A percentile compares a stretch with the other conserved stretches of the same genome.
phyloP scores from a whole-genome alignment of 306 rosid species.

The Vigna angularis region DNA sequence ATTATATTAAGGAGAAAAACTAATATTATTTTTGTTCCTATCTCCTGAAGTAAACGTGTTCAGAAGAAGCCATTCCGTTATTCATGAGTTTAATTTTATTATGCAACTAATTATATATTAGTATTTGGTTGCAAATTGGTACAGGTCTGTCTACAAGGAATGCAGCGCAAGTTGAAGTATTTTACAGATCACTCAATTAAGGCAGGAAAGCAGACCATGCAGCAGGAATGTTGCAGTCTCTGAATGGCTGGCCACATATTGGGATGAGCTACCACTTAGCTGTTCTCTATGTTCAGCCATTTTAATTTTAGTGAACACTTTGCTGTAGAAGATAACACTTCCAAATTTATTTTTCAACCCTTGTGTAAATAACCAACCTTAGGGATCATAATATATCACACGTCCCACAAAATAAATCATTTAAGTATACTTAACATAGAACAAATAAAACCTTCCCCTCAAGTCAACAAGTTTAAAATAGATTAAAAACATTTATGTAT shows the following conservation, averaged over 20 bases:
- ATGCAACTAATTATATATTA: neutral
- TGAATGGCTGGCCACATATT: conserved; percentile 50
- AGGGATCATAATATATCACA: conserved; percentile 19
- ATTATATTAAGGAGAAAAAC: conserved; percentile 25
- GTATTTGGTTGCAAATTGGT: conserved; percentile 36
- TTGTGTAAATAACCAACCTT: neutral
- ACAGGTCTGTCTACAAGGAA: conserved; percentile 30
- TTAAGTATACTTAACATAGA: neutral
- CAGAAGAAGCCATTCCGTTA: neutral
- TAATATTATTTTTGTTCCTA: neutral
- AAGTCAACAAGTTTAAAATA: neutral
- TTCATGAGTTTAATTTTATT: neutral
- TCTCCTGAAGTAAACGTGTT: conserved; percentile 32
- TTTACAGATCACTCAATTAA: conserved; percentile 34
- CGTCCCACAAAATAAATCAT: neutral
- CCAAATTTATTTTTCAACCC: neutral
- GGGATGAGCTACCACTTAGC: conserved; percentile 52
- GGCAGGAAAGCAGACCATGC: conserved; percentile 24
- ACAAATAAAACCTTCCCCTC: neutral
- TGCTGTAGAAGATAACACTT: neutral
- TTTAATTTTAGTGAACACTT: conserved; percentile 42
- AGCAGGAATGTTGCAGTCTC: conserved; percentile 36
- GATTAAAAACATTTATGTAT: neutral
- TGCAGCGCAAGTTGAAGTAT: conserved; percentile 41
- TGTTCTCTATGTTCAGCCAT: conserved; percentile 35